phyloP scores from a whole-genome alignment of 345 rosid species.

The Erysimum cheiranthoides region DNA sequence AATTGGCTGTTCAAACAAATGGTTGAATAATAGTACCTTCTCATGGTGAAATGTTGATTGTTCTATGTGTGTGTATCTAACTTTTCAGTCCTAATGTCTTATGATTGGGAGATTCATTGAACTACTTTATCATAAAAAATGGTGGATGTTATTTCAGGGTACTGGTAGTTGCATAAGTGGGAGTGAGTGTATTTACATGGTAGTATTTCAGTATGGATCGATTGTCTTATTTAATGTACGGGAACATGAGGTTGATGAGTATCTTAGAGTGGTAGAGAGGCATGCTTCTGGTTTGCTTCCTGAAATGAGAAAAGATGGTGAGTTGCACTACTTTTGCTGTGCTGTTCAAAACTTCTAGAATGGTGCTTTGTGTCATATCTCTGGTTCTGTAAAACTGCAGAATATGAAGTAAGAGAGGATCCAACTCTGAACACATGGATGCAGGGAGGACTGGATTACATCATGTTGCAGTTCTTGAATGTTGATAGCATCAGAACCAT shows the following conservation, averaged over 20 bases:
- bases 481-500: constrained; percentile 90
- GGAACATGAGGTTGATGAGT: constrained; percentile 84
- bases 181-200: constrained; percentile 85
- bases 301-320: constrained; percentile 97
- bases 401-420: constrained; percentile 92
- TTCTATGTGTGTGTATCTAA: not conserved
- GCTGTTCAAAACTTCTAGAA: not conserved
- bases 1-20: not conserved
- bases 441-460: constrained; percentile 88
- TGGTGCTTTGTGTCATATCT: constrained; percentile 11
- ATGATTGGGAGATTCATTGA: not conserved
- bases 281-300: constrained; percentile 91
- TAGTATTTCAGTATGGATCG: constrained; percentile 92
- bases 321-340: constrained; percentile 36
- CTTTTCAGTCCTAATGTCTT: not conserved
- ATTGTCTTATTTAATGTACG: constrained; percentile 84
- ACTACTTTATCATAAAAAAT: constrained; percentile 4
- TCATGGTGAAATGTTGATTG: constrained; percentile 13
- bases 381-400: constrained; percentile 54
- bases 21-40: not conserved
- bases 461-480: constrained; percentile 86
- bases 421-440: constrained; percentile 80
- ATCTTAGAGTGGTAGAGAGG: constrained; percentile 80
- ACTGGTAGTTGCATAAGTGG: constrained; percentile 66
- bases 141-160: constrained; percentile 59